phyloP scores from a whole-genome alignment of 139 green algal genomes.

The Chlamydomonas schloesseri region DNA sequence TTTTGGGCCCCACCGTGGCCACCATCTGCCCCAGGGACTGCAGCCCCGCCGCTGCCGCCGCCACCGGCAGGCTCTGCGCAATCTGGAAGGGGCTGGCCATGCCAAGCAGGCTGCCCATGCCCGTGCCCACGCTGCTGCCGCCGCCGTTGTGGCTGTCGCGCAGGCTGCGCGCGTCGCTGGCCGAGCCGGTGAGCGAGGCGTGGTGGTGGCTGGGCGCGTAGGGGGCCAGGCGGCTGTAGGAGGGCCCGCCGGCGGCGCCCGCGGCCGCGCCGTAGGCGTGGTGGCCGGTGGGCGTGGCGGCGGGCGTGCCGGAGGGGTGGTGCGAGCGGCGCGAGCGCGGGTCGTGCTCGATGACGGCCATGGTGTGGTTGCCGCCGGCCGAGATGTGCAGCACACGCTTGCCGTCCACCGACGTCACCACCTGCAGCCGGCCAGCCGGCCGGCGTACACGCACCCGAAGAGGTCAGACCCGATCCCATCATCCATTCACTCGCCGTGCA shows the following conservation, averaged over 20 bases:
- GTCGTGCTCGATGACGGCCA: constrained; percentile 78
- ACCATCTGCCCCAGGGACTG: constrained; percentile 43
- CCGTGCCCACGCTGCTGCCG: neutral
- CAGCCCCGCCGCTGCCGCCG: constrained; percentile 12
- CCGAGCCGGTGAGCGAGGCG: too few relatives aligned
- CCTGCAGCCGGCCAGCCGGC: constrained; percentile 27
- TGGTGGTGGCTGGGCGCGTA: neutral
- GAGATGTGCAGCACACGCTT: constrained; percentile 69
- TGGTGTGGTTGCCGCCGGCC: constrained; percentile 70
- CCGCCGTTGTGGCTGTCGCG: neutral
- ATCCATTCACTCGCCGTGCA: constrained; percentile 17
- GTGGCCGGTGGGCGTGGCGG: neutral
- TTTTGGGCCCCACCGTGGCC: neutral
- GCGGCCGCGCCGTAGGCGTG: neutral
- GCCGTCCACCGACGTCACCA: constrained; percentile 51
- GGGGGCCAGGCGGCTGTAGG: neutral
- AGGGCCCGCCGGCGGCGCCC: neutral
- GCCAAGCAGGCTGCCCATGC: neutral
- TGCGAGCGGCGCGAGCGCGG: neutral
- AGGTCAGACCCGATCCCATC: too few relatives aligned
- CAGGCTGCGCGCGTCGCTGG: too few relatives aligned
- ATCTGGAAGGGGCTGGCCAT: neutral
- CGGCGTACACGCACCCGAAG: too few relatives aligned
- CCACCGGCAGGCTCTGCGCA: constrained; percentile 3
- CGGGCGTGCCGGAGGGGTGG: neutral